phyloP scores from a whole-genome alignment of 495 filamentous ascomycete genomes.

The Oleoguttula mirabilis region DNA sequence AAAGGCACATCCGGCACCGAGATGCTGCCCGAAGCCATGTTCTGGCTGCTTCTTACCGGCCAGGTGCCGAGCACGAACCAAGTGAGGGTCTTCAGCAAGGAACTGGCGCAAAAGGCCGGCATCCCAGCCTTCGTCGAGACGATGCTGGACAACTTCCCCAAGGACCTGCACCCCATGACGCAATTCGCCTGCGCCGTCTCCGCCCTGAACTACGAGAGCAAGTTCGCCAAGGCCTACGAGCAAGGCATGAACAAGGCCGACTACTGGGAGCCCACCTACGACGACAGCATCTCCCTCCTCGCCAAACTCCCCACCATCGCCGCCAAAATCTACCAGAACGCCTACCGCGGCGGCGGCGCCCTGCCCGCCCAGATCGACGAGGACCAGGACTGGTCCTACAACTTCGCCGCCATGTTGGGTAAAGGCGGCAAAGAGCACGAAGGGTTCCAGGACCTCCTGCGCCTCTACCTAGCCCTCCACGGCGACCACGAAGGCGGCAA shows the following conservation, averaged over 20 bases:
- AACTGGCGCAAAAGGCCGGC: conserved; percentile 73
- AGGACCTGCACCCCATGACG: conserved; percentile 89
- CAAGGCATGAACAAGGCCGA: conserved; percentile 81
- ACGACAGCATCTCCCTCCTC: conserved; percentile 85
- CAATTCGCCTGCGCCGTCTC: conserved; percentile 92
- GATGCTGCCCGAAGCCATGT: conserved; percentile 99
- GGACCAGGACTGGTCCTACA: conserved; percentile 92
- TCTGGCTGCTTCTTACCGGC: conserved; percentile 95
- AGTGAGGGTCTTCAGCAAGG: conserved; percentile 65
- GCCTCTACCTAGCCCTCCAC: conserved; percentile 89
- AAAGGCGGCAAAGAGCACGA: conserved; percentile 74
- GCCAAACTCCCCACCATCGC: conserved; percentile 95
- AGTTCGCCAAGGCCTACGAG: conserved; percentile 88
- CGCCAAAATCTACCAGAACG: conserved; percentile 91
- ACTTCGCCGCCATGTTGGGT: conserved; percentile 93
- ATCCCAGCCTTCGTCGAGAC: conserved; percentile 76
- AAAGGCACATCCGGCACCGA: conserved; percentile 91
- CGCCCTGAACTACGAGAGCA: conserved; percentile 79
- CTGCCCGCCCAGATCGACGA: conserved; percentile 66
- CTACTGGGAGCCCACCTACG: conserved; percentile 98
- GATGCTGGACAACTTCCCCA: conserved; percentile 84
- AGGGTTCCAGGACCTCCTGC: conserved; percentile 88
- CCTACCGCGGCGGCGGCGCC: conserved; percentile 62
- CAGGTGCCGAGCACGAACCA: conserved; percentile 74
- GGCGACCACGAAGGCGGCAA: conserved; percentile 98